Evolutionary conservation across 768 basidiomycete species (phyloP).

Genomic region (Erythrobasidium yunnanense): DNA sequence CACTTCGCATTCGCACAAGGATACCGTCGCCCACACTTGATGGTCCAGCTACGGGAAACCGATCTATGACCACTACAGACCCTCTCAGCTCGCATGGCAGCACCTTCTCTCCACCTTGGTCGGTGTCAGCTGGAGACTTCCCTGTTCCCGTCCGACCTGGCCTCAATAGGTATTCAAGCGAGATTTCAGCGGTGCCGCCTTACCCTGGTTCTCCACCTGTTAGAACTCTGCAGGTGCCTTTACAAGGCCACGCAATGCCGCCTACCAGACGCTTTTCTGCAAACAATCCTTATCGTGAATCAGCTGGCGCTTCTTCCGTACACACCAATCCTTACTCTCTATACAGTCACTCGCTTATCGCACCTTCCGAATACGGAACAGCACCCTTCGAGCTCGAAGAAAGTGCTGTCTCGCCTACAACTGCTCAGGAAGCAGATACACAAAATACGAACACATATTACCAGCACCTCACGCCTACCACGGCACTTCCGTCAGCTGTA

Average conservation of each 20-base stretch:
- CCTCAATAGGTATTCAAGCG: too few relatives aligned
- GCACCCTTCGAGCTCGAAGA: neutral
- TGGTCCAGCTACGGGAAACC: neutral
- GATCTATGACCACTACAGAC: neutral
- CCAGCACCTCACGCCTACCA: neutral
- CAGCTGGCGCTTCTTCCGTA: neutral
- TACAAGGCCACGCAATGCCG: too few relatives aligned
- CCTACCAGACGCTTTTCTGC: neutral
- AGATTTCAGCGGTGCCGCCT: too few relatives aligned
- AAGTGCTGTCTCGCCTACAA: neutral
- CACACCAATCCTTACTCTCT: neutral
- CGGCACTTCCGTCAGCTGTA: too few relatives aligned
- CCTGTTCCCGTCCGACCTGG: neutral
- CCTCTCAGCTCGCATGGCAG: neutral
- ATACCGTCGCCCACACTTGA: neutral
- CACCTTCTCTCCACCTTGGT: neutral
- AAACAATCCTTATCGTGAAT: neutral
- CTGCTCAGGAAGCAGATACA: too few relatives aligned
- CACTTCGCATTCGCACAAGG: neutral
- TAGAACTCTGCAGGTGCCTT: too few relatives aligned
- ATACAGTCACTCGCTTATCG: neutral
- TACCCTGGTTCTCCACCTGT: too few relatives aligned
- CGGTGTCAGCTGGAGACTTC: neutral
- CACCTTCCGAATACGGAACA: neutral
- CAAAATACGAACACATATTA: too few relatives aligned